Evolutionary conservation across 345 rosid species (phyloP), one percentile per base, ranked within the genome.

Genomic region (Theobroma cacao): DNA sequence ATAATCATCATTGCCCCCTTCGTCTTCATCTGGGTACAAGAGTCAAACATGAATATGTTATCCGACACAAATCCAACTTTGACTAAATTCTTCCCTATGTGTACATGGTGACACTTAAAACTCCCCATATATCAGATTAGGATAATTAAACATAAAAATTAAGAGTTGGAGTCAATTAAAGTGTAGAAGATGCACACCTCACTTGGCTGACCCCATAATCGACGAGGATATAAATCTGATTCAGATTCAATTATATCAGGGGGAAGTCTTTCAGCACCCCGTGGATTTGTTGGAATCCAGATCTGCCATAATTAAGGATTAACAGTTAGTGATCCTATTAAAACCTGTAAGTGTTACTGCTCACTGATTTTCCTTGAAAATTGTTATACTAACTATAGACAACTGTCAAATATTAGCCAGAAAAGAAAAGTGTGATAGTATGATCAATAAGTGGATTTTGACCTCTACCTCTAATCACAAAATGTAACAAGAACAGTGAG

Each of bases 211-310:
- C 98, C 98, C 99, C 95, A 92, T 81, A 92, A 80, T 55, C 98
- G 87, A 47, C 88, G 94, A 38, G 85, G 95, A 69, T 86, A 94
- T 30, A 91, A 84, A 82, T 96, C 98, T 22, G 98, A 96, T 84
- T 91, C 91, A 47, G 95, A 70, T 26, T 65, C 88, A 72, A 94
- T 80, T 60, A 94, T 96, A 75, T 87, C 98, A 28, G 94, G 97
- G 11, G 98, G 92, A 45, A 96, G 88, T 82, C 95, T 88, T 83
- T 96, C 97, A 85, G 97, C 97, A 30, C 98, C 99, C 56, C 88
- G 91, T 33, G 98, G 99, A 81, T 96, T 96, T 85, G 91, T 86
- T 12, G 98, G 92, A 83, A 88, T 87, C 99, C 99, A 96, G 53
- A 96, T 91, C 98, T 96, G 83, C 84, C 76, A 68, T 77, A 65